Percentiles rank a stretch among this genome's conserved stretches.
phyloP scores from a whole-genome alignment of 305 asterid species.

The Solanum hybrid region DNA sequence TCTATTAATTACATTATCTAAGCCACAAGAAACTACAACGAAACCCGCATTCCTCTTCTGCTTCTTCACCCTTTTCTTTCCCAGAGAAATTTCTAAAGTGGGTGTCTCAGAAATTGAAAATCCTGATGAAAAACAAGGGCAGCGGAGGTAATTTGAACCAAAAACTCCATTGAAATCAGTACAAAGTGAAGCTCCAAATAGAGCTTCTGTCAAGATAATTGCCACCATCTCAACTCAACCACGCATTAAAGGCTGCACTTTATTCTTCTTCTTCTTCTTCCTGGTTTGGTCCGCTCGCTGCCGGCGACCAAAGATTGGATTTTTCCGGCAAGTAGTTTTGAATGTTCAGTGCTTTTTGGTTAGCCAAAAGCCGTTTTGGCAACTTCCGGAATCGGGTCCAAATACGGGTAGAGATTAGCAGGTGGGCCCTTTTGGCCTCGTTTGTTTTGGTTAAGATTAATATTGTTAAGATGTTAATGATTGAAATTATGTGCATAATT shows the following conservation, averaged over 20 bases:
- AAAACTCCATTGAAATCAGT: conserved; percentile 2
- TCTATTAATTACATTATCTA: conserved; percentile 26
- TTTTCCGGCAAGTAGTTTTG: background rate
- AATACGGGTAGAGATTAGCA: background rate
- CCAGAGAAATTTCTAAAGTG: conserved; percentile 15
- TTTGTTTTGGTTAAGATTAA: background rate
- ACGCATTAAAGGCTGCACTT: background rate
- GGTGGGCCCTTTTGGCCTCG: background rate
- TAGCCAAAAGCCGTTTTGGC: background rate
- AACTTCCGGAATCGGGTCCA: background rate
- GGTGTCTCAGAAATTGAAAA: conserved; percentile 22
- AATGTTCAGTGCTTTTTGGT: background rate
- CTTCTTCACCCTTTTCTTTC: conserved; percentile 20
- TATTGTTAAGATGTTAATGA: background rate
- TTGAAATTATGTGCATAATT: background rate
- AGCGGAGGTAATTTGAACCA: conserved; percentile 3
- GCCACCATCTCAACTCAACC: background rate
- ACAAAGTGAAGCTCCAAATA: background rate
- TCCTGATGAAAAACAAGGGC: conserved; percentile 15
- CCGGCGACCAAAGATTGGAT: background rate
- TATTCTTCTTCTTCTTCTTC: background rate
- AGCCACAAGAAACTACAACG: conserved; percentile 13
- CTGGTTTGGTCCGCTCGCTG: background rate
- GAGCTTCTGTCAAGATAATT: background rate
- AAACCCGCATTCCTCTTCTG: conserved; percentile 7